Evolutionary conservation across 495 filamentous ascomycete species (phyloP).

Genomic region (Penicillium roqueforti): DNA sequence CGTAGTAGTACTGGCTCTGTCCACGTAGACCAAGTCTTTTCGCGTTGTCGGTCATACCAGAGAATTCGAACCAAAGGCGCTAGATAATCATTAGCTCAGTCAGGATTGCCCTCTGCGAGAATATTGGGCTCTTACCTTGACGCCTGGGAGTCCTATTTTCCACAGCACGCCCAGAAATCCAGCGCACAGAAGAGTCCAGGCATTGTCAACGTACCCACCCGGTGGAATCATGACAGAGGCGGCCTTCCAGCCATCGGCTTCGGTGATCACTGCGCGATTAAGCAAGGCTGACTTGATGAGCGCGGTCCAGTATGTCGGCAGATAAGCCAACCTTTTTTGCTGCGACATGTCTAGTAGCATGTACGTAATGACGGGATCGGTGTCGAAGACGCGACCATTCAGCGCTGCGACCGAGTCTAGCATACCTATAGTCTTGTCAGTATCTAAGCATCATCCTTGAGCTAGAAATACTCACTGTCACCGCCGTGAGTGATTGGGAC

Average conservation of each 20-base stretch:
- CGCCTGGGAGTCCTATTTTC: constrained; percentile 20
- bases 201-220: constrained; percentile 16
- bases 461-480: constrained; percentile 10
- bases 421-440: constrained; percentile 12
- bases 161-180: constrained; percentile 24
- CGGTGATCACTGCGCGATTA: constrained; percentile 26
- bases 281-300: constrained; percentile 23
- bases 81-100: background rate
- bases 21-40: constrained; percentile 23
- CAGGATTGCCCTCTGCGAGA: background rate
- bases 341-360: constrained; percentile 24
- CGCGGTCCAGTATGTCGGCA: constrained; percentile 23
- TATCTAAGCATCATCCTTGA: background rate
- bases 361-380: constrained; percentile 26
- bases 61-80: constrained; percentile 28
- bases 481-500: constrained; percentile 23
- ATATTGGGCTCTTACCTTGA: constrained; percentile 14
- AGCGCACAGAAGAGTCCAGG: constrained; percentile 22
- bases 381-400: constrained; percentile 23
- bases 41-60: constrained; percentile 26
- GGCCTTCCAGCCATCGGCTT: constrained; percentile 27
- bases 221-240: constrained; percentile 25
- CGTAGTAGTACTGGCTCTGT: constrained; percentile 25
- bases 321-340: constrained; percentile 21
- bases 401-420: constrained; percentile 16